Percentiles rank a stretch among this genome's conserved stretches.
Evolutionary conservation across 257 asterid genomes (phyloP).

Genomic region (Knoxia roxburghii): DNA sequence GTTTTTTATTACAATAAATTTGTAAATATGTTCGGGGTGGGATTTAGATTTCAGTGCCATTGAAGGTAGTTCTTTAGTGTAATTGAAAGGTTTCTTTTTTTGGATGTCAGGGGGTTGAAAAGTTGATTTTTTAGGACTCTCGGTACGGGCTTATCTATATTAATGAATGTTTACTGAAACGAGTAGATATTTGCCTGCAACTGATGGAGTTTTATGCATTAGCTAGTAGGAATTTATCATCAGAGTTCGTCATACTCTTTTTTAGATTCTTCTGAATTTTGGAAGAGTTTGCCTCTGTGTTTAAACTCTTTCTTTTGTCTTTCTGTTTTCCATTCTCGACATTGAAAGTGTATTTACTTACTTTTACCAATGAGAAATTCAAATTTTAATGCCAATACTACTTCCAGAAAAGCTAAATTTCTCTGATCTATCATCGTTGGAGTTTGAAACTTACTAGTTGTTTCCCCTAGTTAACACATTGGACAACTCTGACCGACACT

Average conservation of each 20-base stretch:
- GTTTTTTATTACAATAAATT: neutral
- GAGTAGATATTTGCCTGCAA: neutral
- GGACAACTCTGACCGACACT: neutral
- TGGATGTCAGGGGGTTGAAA: too few relatives aligned
- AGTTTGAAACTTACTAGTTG: neutral
- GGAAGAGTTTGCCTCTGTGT: neutral
- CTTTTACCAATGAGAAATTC: neutral
- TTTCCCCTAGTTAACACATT: neutral
- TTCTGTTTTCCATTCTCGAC: too few relatives aligned
- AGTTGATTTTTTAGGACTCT: neutral
- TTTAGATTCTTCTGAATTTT: constrained; percentile 2
- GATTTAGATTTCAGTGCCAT: neutral
- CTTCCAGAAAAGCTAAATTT: neutral
- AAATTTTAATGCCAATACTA: neutral
- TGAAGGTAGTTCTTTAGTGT: neutral
- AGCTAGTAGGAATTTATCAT: neutral
- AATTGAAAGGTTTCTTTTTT: too few relatives aligned
- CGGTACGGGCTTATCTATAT: neutral
- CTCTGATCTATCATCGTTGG: neutral
- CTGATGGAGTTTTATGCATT: neutral
- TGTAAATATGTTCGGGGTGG: neutral
- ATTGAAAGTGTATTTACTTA: neutral
- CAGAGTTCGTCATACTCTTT: neutral
- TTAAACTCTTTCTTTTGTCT: too few relatives aligned
- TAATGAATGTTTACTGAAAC: neutral